These are phyloP conservation scores for Mycogone perniciosa DNA, from an alignment of 2,329 filamentous ascomycete species.

Conservation along the genomic window DNA sequence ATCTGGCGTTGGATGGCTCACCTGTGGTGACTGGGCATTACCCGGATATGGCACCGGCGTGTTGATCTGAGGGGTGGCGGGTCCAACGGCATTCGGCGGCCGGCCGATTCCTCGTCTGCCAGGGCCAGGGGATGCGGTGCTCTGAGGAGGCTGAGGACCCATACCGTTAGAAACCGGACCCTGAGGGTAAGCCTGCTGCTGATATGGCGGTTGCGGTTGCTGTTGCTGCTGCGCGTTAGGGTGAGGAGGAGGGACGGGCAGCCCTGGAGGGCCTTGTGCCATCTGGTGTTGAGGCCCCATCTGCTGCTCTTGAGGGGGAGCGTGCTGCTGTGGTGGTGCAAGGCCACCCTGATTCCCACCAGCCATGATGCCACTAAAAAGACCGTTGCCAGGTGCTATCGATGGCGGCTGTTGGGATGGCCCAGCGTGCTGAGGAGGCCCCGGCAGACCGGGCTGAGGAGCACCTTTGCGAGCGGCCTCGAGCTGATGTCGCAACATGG, in stretches of 20 bases:
- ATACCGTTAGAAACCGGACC: conserved; percentile 62
- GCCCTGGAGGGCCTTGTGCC: conserved; percentile 68
- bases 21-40: conserved; percentile 75
- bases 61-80: conserved; percentile 88
- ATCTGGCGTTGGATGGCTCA: conserved; percentile 75
- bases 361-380: conserved; percentile 95
- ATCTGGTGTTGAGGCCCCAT: conserved; percentile 47
- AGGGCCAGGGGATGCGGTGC: conserved; percentile 80
- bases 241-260: conserved; percentile 51
- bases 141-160: conserved; percentile 73
- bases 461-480: conserved; percentile 63
- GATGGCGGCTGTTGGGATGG: conserved; percentile 81
- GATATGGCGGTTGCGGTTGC: conserved; percentile 45
- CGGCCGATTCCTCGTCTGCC: conserved; percentile 66
- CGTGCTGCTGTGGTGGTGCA: conserved; percentile 65
- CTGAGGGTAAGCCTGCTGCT: conserved; percentile 61
- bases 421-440: conserved; percentile 67
- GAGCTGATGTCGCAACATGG: conserved; percentile 79
- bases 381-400: conserved; percentile 82
- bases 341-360: conserved; percentile 78
- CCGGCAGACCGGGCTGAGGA: conserved; percentile 54
- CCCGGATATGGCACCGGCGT: conserved; percentile 82
- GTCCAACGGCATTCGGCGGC: conserved; percentile 55
- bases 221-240: conserved; percentile 40
- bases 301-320: conserved; percentile 65